A percentile compares a stretch with the other conserved stretches of the same genome.
Evolutionary conservation across 23 red algal genomes (phyloP).

Genomic region (Gracilaria gracilis): DNA sequence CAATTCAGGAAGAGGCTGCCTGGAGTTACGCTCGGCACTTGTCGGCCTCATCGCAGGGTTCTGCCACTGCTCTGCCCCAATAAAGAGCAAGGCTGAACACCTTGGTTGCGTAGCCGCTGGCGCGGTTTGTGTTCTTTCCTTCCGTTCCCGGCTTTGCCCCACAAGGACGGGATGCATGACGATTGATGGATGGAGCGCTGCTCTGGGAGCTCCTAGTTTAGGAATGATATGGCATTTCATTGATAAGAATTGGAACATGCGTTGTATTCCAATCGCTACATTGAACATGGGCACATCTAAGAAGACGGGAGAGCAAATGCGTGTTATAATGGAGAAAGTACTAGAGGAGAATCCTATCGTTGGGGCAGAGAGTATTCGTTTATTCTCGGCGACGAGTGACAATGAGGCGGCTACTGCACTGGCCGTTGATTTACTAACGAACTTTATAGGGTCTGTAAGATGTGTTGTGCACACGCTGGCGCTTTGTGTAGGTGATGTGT

Average conservation of each 20-base stretch:
- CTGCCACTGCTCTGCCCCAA: no score
- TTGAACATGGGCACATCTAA: background rate
- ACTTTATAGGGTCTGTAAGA: background rate
- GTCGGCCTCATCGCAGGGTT: no score
- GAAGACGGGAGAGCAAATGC: background rate
- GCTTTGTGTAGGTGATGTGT: background rate
- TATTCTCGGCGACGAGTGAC: background rate
- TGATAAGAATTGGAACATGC: background rate
- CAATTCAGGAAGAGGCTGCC: no score
- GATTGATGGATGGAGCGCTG: background rate
- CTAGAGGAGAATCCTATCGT: background rate
- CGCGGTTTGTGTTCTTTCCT: no score
- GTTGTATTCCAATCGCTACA: background rate
- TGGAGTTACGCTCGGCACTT: no score
- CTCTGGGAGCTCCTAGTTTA: background rate
- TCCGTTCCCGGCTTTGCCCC: no score
- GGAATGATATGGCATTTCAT: background rate
- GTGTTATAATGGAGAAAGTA: background rate
- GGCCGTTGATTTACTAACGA: background rate
- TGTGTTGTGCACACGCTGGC: background rate
- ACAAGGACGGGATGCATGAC: background rate
- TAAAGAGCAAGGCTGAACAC: no score
- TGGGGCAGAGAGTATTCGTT: background rate
- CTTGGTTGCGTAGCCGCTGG: no score
- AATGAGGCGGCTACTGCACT: background rate